Conservation (phyloP, 495 filamentous ascomycete species). For the Hapsidospora chrysogenum region DNA sequence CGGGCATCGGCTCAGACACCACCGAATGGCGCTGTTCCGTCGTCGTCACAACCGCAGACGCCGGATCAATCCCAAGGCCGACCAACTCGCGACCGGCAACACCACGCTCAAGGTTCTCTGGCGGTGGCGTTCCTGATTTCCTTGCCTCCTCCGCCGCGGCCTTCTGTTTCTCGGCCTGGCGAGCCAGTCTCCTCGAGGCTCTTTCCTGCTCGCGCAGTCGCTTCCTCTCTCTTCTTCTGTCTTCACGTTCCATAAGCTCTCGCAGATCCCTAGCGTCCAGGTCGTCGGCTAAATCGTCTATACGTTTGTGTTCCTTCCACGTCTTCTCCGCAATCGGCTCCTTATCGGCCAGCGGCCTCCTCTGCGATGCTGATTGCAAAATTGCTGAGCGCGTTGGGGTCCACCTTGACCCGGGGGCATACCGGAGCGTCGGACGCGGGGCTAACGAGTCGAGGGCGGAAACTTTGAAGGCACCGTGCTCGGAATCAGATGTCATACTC, state of each 20-base stretch:
- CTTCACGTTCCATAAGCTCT: constrained; percentile 72
- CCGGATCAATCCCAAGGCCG: constrained; percentile 22
- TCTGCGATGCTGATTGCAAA: constrained; percentile 21
- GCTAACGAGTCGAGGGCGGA: constrained; percentile 57
- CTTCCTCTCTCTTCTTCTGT: constrained; percentile 59
- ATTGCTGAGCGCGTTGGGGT: constrained; percentile 8
- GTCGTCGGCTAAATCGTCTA: constrained; percentile 69
- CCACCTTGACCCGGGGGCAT: constrained; percentile 43
- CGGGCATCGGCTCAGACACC: constrained; percentile 2
- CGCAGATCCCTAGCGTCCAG: constrained; percentile 63
- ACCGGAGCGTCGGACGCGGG: constrained; percentile 64
- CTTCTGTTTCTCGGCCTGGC: constrained; percentile 51
- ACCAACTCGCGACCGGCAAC: constrained; percentile 33
- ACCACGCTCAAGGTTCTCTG: constrained; percentile 35
- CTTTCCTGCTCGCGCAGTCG: constrained; percentile 53
- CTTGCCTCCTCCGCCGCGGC: constrained; percentile 19
- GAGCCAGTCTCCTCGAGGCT: constrained; percentile 48
- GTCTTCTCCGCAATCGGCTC: constrained; percentile 44
- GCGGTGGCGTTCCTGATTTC: constrained; percentile 27
- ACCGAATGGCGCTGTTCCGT: constrained; percentile 23
- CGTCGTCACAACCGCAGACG: constrained; percentile 28
- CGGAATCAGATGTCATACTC: constrained; percentile 50
- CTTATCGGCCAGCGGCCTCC: constrained; percentile 24
- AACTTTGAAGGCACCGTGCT: constrained; percentile 57
- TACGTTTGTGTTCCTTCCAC: constrained; percentile 47